phyloP scores from a whole-genome alignment of 495 filamentous ascomycete species.

The Tuber aestivum region DNA sequence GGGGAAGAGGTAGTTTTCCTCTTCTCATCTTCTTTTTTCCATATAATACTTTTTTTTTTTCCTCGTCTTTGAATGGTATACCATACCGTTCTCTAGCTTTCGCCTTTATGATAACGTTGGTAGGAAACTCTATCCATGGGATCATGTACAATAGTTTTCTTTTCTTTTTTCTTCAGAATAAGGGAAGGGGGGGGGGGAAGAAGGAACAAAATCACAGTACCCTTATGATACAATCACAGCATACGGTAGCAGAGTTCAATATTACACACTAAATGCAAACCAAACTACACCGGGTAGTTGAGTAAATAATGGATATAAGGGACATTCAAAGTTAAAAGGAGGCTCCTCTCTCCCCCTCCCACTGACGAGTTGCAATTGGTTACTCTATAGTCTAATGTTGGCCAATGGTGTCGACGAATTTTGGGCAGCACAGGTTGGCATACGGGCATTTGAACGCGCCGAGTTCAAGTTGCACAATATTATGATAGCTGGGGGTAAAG shows the following conservation, averaged over 20 bases:
- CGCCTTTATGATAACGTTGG: neutral
- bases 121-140: neutral
- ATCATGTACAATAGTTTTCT: neutral
- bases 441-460: no score
- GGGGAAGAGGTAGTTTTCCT: slow-evolving; percentile 14
- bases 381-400: no score
- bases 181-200: neutral
- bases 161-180: neutral
- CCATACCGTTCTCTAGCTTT: neutral
- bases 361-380: no score
- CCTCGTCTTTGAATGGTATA: neutral
- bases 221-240: neutral
- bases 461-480: no score
- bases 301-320: no score
- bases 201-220: slow-evolving; percentile 36
- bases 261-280: no score
- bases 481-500: no score
- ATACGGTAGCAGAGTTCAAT: neutral
- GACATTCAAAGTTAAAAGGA: no score
- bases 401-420: no score
- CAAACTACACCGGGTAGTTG: no score
- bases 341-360: no score
- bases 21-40: neutral
- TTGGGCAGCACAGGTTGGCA: no score
- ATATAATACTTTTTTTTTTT: neutral